Percentiles rank a stretch among this genome's conserved stretches.
Evolutionary conservation across 257 asterid species (phyloP).

Genomic region (Rubia yunnanensis): DNA sequence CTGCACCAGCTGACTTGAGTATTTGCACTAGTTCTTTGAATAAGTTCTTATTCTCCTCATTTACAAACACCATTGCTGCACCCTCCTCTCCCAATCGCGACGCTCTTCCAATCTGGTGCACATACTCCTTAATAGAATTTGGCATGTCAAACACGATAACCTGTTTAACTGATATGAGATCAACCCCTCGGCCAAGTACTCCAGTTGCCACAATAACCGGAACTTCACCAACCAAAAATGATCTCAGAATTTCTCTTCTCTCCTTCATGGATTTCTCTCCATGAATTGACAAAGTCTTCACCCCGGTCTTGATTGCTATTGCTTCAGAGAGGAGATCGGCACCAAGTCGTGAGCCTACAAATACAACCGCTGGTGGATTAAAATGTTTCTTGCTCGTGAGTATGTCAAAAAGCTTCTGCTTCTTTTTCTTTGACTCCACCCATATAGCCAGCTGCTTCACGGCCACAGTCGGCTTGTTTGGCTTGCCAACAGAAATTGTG

Average conservation of each 20-base stretch:
- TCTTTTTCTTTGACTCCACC: conserved; percentile 85
- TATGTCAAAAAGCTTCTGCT: conserved; percentile 85
- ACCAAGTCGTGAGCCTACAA: conserved; percentile 83
- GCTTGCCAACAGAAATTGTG: conserved; percentile 60
- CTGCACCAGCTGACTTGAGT: conserved; percentile 64
- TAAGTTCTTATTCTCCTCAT: conserved; percentile 72
- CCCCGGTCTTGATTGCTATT: conserved; percentile 49
- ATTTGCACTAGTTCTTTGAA: conserved; percentile 56
- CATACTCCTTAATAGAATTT: conserved; percentile 74
- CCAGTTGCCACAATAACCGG: conserved; percentile 78
- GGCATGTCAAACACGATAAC: conserved; percentile 93
- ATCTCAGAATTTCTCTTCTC: conserved; percentile 59
- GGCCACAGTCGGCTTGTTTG: conserved; percentile 55
- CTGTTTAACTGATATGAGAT: conserved; percentile 65
- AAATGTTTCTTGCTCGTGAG: conserved; percentile 74
- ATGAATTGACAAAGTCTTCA: conserved; percentile 67
- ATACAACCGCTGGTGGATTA: conserved; percentile 83
- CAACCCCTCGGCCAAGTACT: conserved; percentile 82
- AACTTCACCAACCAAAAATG: conserved; percentile 75
- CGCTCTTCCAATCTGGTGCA: conserved; percentile 93
- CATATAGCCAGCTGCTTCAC: conserved; percentile 82
- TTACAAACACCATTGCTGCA: conserved; percentile 56
- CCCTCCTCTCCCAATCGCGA: conserved; percentile 90
- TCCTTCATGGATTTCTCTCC: conserved; percentile 93
- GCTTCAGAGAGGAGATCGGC: conserved; percentile 89